Percentiles rank a stretch among this genome's conserved stretches.
Conservation (phyloP, 371 early-diverging fungal species). For the Haplosporangium sp. region DNA sequence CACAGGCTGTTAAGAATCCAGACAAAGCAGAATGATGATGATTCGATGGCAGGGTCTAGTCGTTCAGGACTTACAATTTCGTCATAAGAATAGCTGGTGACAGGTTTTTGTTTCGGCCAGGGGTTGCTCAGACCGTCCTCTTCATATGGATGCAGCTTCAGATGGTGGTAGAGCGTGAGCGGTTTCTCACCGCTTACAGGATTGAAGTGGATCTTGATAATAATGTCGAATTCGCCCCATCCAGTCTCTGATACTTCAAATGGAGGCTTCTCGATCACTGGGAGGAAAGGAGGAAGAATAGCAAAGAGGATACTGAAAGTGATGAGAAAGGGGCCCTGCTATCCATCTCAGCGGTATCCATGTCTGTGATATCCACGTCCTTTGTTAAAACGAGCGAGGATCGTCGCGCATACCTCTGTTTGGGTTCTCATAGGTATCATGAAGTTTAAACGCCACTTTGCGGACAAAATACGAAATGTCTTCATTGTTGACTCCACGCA, state of each 20-base stretch:
- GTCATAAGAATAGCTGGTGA: conserved; percentile 81
- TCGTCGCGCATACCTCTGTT: conserved; percentile 60
- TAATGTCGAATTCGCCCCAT: conserved; percentile 99
- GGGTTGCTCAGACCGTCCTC: conserved; percentile 70
- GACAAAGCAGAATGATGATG: no score
- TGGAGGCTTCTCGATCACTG: conserved; percentile 85
- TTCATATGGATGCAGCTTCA: conserved; percentile 83
- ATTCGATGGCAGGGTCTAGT: not conserved
- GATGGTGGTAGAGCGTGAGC: conserved; percentile 84
- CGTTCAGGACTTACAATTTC: conserved; percentile 68
- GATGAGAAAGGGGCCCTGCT: no score
- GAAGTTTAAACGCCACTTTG: conserved; percentile 94
- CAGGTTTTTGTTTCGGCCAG: conserved; percentile 83
- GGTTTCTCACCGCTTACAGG: conserved; percentile 83
- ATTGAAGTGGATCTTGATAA: conserved; percentile 90
- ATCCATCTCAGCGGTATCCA: not conserved
- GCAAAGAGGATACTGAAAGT: not conserved
- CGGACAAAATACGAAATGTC: conserved; percentile 88
- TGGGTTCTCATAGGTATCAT: conserved; percentile 95
- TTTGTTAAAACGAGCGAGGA: no score
- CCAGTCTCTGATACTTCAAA: conserved; percentile 96
- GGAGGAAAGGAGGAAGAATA: not conserved
- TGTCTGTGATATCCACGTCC: not conserved
- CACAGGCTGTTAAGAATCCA: no score
- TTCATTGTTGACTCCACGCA: conserved; percentile 87